Conservation (phyloP, 345 rosid genomes). For the Ceriops zippeliana region DNA sequence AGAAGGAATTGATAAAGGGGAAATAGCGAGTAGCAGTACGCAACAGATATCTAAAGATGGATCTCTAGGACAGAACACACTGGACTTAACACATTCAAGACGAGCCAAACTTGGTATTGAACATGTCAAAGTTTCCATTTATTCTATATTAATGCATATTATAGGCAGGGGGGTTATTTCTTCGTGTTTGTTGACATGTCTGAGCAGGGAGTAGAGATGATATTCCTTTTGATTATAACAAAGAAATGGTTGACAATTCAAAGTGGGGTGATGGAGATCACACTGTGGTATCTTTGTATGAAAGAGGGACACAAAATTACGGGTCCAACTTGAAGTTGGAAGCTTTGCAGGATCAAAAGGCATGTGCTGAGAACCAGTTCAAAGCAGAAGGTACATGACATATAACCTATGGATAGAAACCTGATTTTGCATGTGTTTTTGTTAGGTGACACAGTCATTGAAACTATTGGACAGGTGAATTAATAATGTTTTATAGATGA, state of each 20-base stretch:
- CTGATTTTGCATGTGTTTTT: slow-evolving; percentile 16
- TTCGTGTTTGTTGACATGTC: slow-evolving; percentile 28
- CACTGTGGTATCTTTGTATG: slow-evolving; percentile 30
- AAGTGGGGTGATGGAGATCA: slow-evolving; percentile 32
- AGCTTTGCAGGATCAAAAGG: slow-evolving; percentile 26
- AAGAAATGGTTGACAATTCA: slow-evolving; percentile 35
- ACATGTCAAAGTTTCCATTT: slow-evolving; percentile 12
- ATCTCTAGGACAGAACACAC: slow-evolving; percentile 42
- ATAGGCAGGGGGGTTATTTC: slow-evolving; percentile 5
- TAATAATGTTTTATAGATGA: neutral
- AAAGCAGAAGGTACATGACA: slow-evolving; percentile 52
- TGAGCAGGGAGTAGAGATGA: slow-evolving; percentile 73
- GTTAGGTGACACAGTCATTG: slow-evolving; percentile 1
- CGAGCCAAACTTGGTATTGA: slow-evolving; percentile 58
- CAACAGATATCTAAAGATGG: slow-evolving; percentile 74
- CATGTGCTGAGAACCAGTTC: slow-evolving; percentile 39
- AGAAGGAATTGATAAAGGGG: slow-evolving; percentile 83
- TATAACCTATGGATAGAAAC: neutral
- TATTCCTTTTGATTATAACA: slow-evolving; percentile 47
- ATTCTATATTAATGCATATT: slow-evolving; percentile 13
- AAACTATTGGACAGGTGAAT: neutral
- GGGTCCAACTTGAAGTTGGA: slow-evolving; percentile 32
- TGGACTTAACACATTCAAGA: slow-evolving; percentile 52
- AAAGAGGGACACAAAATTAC: slow-evolving; percentile 22
- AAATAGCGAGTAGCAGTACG: slow-evolving; percentile 73